Evolutionary conservation across 208 protist genomes (phyloP), one percentile per base, ranked within the genome.

Genomic region (Leishmania arabica): DNA sequence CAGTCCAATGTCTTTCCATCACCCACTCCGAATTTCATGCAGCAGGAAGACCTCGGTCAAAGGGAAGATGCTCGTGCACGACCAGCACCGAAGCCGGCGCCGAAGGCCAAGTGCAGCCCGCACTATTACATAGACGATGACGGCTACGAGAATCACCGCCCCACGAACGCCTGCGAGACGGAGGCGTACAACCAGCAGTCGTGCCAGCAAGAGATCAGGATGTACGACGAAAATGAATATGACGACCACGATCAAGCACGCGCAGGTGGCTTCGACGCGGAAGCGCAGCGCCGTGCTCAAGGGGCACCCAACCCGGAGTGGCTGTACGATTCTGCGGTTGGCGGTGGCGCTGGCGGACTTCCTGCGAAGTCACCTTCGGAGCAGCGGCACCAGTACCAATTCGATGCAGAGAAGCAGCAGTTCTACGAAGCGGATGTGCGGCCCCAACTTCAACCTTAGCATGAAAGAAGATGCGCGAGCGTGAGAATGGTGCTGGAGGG

Each of bases 1-100:
- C 21, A 72, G 73, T 85, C 84, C 51, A 85, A 85, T 75, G 76
- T 87, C 37, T 92, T 88, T 65, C 83, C 83, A 13, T 76, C 80
- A 1, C 27, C 80, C 15, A 34, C 56, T 13, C 42, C 78, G 27
- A 47, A 60, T 31, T 77, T 54, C 64, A 64, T 77, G 21, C 62
- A 82, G 74, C 42, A 54, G 13, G 37, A 53, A n/a, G 76, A 78
- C 62, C 5, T 8, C 9, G 21, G 24, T 65, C 53, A 24, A 34
- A 70, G 15, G n/a, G 24, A 45, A 9, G 42, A 51, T 47, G 21
- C 70, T 37, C 27, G 51, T 73, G 47, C 24, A 7, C 8, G 77
- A 11, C 21, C 72, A 19, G 80, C 78, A 45, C 54, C 62, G 4
- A 31, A 71, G 31, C 27, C 62, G 7, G 19, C 19, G 49, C 47